Conservation (phyloP, 2,329 filamentous ascomycete species). For the Corinectria fuckeliana region DNA sequence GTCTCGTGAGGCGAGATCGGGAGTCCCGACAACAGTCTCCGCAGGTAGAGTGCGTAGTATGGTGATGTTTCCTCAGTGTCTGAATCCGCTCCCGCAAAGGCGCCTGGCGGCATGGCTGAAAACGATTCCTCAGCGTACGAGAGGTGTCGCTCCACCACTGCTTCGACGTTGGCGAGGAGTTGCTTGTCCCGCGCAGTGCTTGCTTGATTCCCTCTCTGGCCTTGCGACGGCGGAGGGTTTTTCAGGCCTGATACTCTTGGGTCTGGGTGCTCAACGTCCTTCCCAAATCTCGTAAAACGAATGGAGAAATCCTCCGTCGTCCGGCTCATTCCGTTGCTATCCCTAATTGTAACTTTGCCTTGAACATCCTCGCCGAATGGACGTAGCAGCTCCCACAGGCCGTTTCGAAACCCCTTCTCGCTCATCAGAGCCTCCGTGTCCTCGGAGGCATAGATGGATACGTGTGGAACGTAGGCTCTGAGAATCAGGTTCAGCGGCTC, state of each 20-base stretch:
- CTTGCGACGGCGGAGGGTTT: constrained; percentile 48
- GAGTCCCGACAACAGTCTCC: constrained; percentile 80
- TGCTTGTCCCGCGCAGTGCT: constrained; percentile 41
- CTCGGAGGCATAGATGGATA: constrained; percentile 84
- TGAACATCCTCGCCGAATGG: constrained; percentile 90
- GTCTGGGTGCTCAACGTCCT: constrained; percentile 60
- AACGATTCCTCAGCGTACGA: constrained; percentile 72
- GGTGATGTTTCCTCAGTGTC: constrained; percentile 67
- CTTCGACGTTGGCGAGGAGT: constrained; percentile 72
- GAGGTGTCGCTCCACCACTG: constrained; percentile 80
- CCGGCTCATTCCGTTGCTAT: constrained; percentile 84
- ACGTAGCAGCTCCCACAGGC: constrained; percentile 83
- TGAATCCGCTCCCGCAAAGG: constrained; percentile 49
- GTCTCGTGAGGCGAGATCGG: constrained; percentile 86
- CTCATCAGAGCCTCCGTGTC: constrained; percentile 83
- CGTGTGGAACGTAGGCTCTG: constrained; percentile 85
- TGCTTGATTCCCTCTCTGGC: constrained; percentile 36
- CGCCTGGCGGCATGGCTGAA: constrained; percentile 44
- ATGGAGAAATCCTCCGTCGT: constrained; percentile 90
- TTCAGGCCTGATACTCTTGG: constrained; percentile 41
- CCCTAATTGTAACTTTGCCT: constrained; percentile 88
- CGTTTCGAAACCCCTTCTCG: constrained; percentile 83
- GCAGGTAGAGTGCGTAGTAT: constrained; percentile 85
- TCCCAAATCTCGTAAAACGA: constrained; percentile 77
- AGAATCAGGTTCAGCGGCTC: constrained; percentile 73